Evolutionary conservation across 148 eudicot genomes (phyloP).

Genomic region (Cornus florida): DNA sequence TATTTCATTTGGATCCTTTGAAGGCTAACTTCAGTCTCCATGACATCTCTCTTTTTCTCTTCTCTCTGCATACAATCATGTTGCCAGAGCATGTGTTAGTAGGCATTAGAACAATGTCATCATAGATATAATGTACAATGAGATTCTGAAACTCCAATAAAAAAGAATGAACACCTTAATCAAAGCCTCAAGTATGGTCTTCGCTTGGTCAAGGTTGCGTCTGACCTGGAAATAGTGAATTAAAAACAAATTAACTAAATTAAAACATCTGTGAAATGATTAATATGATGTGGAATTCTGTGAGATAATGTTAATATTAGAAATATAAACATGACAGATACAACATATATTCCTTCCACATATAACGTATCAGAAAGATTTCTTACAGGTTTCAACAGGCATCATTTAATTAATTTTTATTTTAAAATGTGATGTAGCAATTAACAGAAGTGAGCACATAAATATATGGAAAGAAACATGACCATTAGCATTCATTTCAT

Average conservation of each 20-base stretch:
- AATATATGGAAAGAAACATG: too few relatives aligned
- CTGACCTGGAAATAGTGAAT: conserved; percentile 58
- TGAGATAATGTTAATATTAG: not conserved
- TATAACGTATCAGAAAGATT: not conserved
- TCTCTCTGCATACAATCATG: conserved; percentile 66
- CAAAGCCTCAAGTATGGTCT: conserved; percentile 74
- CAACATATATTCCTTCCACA: not conserved
- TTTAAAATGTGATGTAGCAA: not conserved
- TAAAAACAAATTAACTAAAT: not conserved
- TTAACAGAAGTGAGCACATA: not conserved
- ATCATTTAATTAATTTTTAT: not conserved
- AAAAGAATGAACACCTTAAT: conserved; percentile 54
- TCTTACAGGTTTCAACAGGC: not conserved
- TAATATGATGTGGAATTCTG: not conserved
- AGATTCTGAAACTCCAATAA: conserved; percentile 6
- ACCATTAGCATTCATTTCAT: too few relatives aligned
- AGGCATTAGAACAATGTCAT: not conserved
- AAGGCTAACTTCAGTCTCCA: conserved; percentile 87
- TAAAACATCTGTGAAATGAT: not conserved
- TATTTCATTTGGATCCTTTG: conserved; percentile 89
- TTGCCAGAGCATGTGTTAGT: conserved; percentile 1
- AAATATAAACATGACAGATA: not conserved
- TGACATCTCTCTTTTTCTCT: conserved; percentile 92
- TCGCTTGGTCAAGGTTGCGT: conserved; percentile 97
- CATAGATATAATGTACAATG: not conserved